Conservation (phyloP, 2,329 filamentous ascomycete genomes). For the Cadophora malorum region DNA sequence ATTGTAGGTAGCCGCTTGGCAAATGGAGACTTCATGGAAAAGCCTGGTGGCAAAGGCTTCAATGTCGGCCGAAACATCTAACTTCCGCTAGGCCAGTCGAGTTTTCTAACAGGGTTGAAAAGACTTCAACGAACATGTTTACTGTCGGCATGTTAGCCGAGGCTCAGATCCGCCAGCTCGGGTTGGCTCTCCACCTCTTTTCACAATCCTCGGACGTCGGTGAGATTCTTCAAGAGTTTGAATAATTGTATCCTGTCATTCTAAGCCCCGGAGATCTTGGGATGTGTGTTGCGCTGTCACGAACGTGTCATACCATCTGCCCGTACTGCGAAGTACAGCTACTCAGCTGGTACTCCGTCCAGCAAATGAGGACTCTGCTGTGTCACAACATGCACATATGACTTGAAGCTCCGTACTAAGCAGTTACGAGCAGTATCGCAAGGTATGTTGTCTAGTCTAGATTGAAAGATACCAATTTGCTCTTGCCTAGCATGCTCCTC, state of each 20-base stretch:
- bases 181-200: not conserved
- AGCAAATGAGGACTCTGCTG: not conserved
- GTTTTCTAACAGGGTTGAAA: not conserved
- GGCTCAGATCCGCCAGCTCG: not conserved
- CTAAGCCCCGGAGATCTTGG: not conserved
- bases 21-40: slow-evolving; percentile 1
- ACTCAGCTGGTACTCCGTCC: not conserved
- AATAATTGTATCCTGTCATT: not conserved
- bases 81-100: not conserved
- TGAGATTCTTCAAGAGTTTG: not conserved
- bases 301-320: not conserved
- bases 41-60: not conserved
- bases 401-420: not conserved
- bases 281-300: not conserved
- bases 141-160: not conserved
- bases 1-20: slow-evolving; percentile 12
- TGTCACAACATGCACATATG: not conserved
- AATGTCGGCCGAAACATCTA: not conserved
- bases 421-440: too few species aligned
- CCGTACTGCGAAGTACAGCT: not conserved
- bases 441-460: too few species aligned
- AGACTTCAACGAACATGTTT: not conserved
- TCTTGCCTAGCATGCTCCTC: not conserved
- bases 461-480: too few species aligned
- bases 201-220: not conserved